These are phyloP conservation scores for Daldinia grandis DNA, from an alignment of 495 filamentous ascomycete genomes.

Conservation along the genomic window DNA sequence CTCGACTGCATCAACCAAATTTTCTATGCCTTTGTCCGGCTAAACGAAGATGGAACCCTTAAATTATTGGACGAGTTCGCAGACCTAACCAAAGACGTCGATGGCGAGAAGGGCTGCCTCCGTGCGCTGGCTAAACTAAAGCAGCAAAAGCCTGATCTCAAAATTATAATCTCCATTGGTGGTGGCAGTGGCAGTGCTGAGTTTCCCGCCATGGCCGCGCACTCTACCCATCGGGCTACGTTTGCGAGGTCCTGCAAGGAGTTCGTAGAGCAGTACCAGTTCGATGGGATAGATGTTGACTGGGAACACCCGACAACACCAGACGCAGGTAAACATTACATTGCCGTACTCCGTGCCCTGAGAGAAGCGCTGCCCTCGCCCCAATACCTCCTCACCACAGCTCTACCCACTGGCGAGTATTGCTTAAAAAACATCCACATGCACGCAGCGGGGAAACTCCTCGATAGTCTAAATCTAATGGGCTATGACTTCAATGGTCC, in stretches of 20 bases:
- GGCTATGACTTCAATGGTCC: slow-evolving; percentile 82
- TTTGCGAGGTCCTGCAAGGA: slow-evolving; percentile 69
- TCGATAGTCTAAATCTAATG: slow-evolving; percentile 85
- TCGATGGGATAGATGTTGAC: slow-evolving; percentile 85
- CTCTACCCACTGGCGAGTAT: slow-evolving; percentile 78
- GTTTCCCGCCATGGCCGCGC: slow-evolving; percentile 71
- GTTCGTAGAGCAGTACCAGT: slow-evolving; percentile 68
- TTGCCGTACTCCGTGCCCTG: slow-evolving; percentile 69
- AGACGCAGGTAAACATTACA: slow-evolving; percentile 69
- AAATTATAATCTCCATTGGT: slow-evolving; percentile 79
- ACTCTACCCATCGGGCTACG: slow-evolving; percentile 57
- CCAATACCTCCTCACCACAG: slow-evolving; percentile 70
- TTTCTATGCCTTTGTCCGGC: slow-evolving; percentile 78
- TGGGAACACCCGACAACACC: slow-evolving; percentile 80
- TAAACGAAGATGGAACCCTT: slow-evolving; percentile 41
- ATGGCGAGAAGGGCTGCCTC: slow-evolving; percentile 75
- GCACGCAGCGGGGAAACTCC: slow-evolving; percentile 59
- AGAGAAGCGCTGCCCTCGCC: slow-evolving; percentile 68
- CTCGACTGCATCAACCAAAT: slow-evolving; percentile 71
- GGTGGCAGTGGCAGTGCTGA: slow-evolving; percentile 75
- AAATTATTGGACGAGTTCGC: slow-evolving; percentile 74
- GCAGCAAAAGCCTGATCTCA: slow-evolving; percentile 67
- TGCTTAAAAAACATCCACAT: slow-evolving; percentile 76
- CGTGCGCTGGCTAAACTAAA: slow-evolving; percentile 73
- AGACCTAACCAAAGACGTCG: slow-evolving; percentile 74